Evolutionary conservation across 2,329 filamentous ascomycete genomes (phyloP).

Genomic region (Gremmenia infestans): DNA sequence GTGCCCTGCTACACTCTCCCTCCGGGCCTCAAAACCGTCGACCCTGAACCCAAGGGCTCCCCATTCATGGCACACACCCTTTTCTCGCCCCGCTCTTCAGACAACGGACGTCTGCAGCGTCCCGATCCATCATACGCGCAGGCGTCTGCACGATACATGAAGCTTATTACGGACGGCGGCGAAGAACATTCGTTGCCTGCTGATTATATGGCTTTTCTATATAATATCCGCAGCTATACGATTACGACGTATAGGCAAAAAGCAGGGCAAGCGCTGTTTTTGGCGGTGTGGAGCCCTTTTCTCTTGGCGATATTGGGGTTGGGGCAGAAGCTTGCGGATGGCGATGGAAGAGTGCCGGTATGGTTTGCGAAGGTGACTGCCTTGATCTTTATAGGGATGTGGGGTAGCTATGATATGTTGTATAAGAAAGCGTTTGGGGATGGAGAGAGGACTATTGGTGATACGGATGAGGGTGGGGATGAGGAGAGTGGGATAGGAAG

Average conservation of each 20-base stretch:
- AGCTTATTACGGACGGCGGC: slow-evolving; percentile 73
- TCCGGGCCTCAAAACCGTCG: slow-evolving; percentile 50
- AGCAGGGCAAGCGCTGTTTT: slow-evolving; percentile 60
- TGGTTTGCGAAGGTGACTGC: slow-evolving; percentile 57
- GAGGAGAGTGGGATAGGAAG: slow-evolving; percentile 9
- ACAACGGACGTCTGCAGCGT: slow-evolving; percentile 35
- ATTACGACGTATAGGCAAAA: slow-evolving; percentile 63
- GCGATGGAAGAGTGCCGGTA: slow-evolving; percentile 60
- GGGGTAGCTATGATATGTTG: slow-evolving; percentile 58
- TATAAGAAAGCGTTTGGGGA: slow-evolving; percentile 74
- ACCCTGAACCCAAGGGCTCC: slow-evolving; percentile 54
- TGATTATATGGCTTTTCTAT: slow-evolving; percentile 72
- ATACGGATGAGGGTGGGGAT: slow-evolving; percentile 8
- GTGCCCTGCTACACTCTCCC: slow-evolving; percentile 72
- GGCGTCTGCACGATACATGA: slow-evolving; percentile 77
- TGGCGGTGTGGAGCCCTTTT: slow-evolving; percentile 52
- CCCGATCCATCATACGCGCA: slow-evolving; percentile 71
- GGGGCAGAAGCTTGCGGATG: slow-evolving; percentile 50
- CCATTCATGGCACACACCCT: slow-evolving; percentile 84
- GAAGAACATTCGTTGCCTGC: slow-evolving; percentile 72
- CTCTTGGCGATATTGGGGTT: slow-evolving; percentile 50
- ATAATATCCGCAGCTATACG: slow-evolving; percentile 63
- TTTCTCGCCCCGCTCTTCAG: slow-evolving; percentile 45
- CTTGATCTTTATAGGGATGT: slow-evolving; percentile 51
- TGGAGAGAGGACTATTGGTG: slow-evolving; percentile 61